Conservation (phyloP, 208 protist genomes). For the Crithidia expoeki region DNA sequence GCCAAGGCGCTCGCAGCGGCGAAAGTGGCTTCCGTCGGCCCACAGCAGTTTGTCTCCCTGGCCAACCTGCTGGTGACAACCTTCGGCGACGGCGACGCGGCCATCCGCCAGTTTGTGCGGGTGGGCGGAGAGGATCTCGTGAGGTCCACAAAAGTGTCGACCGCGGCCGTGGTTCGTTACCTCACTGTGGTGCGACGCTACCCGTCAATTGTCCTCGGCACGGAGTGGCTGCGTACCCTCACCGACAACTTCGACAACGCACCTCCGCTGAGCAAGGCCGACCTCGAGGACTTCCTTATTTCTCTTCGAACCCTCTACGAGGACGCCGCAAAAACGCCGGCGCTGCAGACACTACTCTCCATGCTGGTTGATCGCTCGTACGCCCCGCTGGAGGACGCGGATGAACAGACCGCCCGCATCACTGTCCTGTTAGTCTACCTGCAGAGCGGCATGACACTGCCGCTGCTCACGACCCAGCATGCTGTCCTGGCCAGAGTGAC, state of each 20-base stretch:
- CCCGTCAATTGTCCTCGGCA: constrained; percentile 36
- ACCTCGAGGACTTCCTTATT: constrained; percentile 65
- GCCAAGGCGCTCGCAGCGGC: constrained; percentile 69
- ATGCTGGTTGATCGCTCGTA: constrained; percentile 44
- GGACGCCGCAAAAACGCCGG: constrained; percentile 55
- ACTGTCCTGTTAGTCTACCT: constrained; percentile 74
- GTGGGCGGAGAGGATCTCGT: constrained; percentile 63
- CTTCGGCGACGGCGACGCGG: constrained; percentile 55
- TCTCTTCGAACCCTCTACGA: constrained; percentile 66
- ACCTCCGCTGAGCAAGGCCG: constrained; percentile 14
- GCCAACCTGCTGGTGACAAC: constrained; percentile 60
- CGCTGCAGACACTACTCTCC: constrained; percentile 61
- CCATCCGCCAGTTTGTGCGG: constrained; percentile 53
- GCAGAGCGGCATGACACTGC: constrained; percentile 69
- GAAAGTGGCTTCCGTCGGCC: constrained; percentile 56
- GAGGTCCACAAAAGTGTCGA: constrained; percentile 14
- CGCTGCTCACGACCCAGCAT: constrained; percentile 54
- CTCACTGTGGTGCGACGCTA: constrained; percentile 56
- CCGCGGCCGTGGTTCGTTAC: constrained; percentile 56
- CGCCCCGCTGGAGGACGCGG: constrained; percentile 20
- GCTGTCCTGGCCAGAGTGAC: constrained; percentile 36
- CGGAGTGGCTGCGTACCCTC: constrained; percentile 64
- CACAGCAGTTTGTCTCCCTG: constrained; percentile 77
- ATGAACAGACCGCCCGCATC: constrained; percentile 58
- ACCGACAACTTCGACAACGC: constrained; percentile 34